Evolutionary conservation across 108 stramenopile genomes (phyloP).

Genomic region (Pelagomonas calceolata): DNA sequence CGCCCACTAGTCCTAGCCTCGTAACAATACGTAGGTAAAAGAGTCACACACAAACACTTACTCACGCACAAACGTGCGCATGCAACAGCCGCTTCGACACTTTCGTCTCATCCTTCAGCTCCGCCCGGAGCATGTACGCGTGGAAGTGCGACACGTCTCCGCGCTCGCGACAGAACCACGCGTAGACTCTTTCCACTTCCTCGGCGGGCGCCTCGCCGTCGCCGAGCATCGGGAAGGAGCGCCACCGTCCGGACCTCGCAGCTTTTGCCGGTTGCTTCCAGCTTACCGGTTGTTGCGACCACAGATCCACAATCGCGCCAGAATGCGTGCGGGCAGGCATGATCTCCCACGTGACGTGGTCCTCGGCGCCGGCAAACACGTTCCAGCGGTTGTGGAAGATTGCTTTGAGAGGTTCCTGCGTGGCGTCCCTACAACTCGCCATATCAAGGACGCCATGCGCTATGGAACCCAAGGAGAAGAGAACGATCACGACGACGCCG

Average conservation of each 20-base stretch:
- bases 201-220: background rate
- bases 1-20: too few species aligned
- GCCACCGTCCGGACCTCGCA: background rate
- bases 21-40: too few species aligned
- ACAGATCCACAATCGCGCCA: background rate
- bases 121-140: background rate
- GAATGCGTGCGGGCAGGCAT: background rate
- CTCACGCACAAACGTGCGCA: too few species aligned
- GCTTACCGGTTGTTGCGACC: background rate
- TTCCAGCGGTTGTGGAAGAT: background rate
- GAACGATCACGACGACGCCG: background rate
- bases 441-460: background rate
- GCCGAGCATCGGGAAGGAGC: background rate
- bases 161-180: background rate
- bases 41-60: too few species aligned
- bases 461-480: background rate
- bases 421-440: background rate
- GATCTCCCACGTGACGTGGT: background rate
- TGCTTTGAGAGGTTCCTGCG: background rate
- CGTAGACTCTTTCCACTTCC: background rate
- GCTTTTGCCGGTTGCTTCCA: background rate
- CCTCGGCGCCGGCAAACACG: background rate
- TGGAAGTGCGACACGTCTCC: background rate
- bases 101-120: background rate
- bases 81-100: too few species aligned